Evolutionary conservation across 108 stramenopile genomes (phyloP).

Genomic region (Nitzschia putrida): DNA sequence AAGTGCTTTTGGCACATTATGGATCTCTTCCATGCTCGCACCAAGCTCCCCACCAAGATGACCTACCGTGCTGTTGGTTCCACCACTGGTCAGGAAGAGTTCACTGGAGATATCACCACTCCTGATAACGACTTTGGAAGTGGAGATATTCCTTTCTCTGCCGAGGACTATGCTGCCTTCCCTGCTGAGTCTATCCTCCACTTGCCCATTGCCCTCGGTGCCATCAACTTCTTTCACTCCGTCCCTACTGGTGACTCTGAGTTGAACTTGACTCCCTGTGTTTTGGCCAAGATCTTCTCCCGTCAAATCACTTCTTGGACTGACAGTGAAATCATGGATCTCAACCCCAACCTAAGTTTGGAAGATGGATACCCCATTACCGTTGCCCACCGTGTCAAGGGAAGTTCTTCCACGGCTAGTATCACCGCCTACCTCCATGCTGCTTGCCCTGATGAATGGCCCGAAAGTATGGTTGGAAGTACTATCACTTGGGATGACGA

Average conservation of each 20-base stretch:
- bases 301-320: slow-evolving; percentile 76
- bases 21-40: slow-evolving; percentile 45
- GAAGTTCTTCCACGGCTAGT: slow-evolving; percentile 68
- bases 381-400: slow-evolving; percentile 71
- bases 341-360: slow-evolving; percentile 42
- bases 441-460: slow-evolving; percentile 68
- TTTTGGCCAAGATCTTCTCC: slow-evolving; percentile 72
- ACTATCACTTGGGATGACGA: slow-evolving; percentile 55
- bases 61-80: slow-evolving; percentile 89
- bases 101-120: slow-evolving; percentile 54
- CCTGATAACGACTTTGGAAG: slow-evolving; percentile 64
- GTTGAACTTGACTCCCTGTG: slow-evolving; percentile 70
- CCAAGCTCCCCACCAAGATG: slow-evolving; percentile 62
- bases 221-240: slow-evolving; percentile 78
- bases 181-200: slow-evolving; percentile 53
- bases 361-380: slow-evolving; percentile 42
- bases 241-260: slow-evolving; percentile 52
- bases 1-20: slow-evolving; percentile 85
- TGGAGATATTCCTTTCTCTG: slow-evolving; percentile 77
- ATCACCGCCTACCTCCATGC: slow-evolving; percentile 58
- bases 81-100: slow-evolving; percentile 75
- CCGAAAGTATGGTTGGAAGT: slow-evolving; percentile 46
- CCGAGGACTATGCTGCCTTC: slow-evolving; percentile 42
- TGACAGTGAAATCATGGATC: slow-evolving; percentile 50
- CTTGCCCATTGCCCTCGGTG: slow-evolving; percentile 73